Conservation (phyloP, 1,284 basidiomycete genomes). For the Tilletiopsis washingtonensis region DNA sequence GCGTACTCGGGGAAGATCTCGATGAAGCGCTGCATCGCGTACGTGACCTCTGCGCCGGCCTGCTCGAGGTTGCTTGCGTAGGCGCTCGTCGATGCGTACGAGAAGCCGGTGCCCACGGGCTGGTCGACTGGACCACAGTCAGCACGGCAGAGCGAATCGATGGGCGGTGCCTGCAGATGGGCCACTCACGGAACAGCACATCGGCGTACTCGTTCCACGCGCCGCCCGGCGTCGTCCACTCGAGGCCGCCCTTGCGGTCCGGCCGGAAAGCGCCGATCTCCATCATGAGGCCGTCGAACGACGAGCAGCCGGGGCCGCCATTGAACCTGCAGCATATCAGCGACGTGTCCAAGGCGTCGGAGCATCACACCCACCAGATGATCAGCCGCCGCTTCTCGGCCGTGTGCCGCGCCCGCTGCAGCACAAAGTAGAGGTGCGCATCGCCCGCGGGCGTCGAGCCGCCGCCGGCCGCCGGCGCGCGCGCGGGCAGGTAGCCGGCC, state of each 20-base stretch:
- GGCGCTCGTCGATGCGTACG: slow-evolving; percentile 74
- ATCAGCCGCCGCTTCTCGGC: slow-evolving; percentile 82
- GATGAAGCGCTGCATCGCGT: slow-evolving; percentile 83
- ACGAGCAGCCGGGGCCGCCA: slow-evolving; percentile 95
- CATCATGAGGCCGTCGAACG: slow-evolving; percentile 96
- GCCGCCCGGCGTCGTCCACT: slow-evolving; percentile 61
- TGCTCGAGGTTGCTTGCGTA: slow-evolving; percentile 63
- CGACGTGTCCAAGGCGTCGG: too few relatives aligned
- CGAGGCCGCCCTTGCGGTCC: slow-evolving; percentile 70
- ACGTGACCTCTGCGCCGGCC: slow-evolving; percentile 70
- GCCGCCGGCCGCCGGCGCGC: not conserved
- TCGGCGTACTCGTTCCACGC: slow-evolving; percentile 99
- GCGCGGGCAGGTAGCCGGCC: slow-evolving; percentile 37
- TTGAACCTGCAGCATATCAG: too few relatives aligned
- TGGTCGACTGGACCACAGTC: slow-evolving; percentile 68
- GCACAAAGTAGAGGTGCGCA: slow-evolving; percentile 78
- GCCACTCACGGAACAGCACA: slow-evolving; percentile 71
- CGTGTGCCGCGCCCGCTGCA: slow-evolving; percentile 75
- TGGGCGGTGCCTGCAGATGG: too few relatives aligned
- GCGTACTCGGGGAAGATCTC: slow-evolving; percentile 79
- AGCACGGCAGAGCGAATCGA: not conserved
- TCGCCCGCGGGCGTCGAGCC: slow-evolving; percentile 46
- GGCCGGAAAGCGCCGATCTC: slow-evolving; percentile 79
- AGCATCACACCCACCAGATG: too few relatives aligned
- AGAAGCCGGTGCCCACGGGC: slow-evolving; percentile 89